A percentile compares a stretch with the other conserved stretches of the same genome.
These are phyloP conservation scores for Gardenia jasminoides DNA, from an alignment of 257 asterid species.

Conservation along the genomic window DNA sequence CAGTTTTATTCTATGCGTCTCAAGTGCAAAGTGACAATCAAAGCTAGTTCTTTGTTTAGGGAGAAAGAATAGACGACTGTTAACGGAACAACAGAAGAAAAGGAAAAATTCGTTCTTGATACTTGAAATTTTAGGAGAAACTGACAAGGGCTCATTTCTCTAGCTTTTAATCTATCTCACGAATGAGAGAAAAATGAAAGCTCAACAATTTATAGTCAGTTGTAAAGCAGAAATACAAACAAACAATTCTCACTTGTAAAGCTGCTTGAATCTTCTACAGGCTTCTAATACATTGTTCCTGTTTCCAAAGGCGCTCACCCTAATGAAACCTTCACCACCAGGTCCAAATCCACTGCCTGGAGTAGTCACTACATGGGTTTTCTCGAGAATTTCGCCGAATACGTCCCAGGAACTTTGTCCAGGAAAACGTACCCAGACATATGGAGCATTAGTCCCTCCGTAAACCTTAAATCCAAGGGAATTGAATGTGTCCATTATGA, in stretches of 20 bases:
- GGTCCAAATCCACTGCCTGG: conserved; percentile 99
- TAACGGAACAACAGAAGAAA: neutral
- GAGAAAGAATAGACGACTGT: neutral
- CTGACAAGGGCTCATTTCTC: neutral
- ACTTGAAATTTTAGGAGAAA: neutral
- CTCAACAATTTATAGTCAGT: neutral
- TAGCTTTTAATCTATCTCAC: neutral
- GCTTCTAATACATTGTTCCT: conserved; percentile 90
- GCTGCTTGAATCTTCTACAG: conserved; percentile 86
- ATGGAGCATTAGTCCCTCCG: conserved; percentile 97
- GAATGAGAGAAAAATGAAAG: neutral
- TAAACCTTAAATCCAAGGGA: conserved; percentile 89
- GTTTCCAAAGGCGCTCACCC: conserved; percentile 95
- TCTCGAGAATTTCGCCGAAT: conserved; percentile 84
- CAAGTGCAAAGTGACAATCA: too few relatives aligned
- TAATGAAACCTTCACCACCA: conserved; percentile 86
- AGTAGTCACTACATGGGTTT: conserved; percentile 89
- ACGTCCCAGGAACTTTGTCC: conserved; percentile 98
- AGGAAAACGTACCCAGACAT: conserved; percentile 91
- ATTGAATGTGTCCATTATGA: conserved; percentile 78
- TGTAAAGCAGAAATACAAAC: neutral
- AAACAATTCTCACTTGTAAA: conserved; percentile 56
- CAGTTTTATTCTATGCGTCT: too few relatives aligned
- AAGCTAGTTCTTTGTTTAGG: neutral
- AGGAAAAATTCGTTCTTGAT: neutral